Evolutionary conservation across 2,329 filamentous ascomycete species (phyloP).

Genomic region (Talaromyces sp.): DNA sequence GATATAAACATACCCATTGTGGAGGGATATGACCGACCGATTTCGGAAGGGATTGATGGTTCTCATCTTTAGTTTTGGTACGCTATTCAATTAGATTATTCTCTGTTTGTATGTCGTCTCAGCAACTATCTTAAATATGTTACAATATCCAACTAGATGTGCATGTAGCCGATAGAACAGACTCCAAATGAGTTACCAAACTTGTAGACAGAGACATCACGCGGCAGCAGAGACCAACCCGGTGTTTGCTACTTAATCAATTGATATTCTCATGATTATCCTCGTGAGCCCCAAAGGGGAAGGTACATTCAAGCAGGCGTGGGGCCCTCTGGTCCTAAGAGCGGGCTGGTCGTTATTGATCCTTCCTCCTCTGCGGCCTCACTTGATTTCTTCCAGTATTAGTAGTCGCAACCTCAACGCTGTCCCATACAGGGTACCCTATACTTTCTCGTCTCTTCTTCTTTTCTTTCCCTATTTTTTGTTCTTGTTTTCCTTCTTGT

Average conservation of each 20-base stretch:
- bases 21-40: neutral
- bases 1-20: neutral
- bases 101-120: no score
- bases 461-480: neutral
- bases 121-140: no score
- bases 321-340: neutral
- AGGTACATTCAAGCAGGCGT: neutral
- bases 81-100: no score
- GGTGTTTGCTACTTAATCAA: neutral
- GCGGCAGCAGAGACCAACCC: neutral
- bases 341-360: neutral
- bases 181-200: no score
- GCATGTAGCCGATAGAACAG: neutral
- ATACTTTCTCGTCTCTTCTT: neutral
- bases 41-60: neutral
- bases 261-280: neutral
- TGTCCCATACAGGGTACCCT: neutral
- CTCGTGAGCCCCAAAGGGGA: neutral
- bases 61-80: no score
- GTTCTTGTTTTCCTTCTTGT: neutral
- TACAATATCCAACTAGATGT: no score
- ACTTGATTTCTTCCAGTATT: no score
- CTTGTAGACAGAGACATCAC: neutral
- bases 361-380: neutral
- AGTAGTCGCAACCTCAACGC: no score